phyloP scores from a whole-genome alignment of 768 basidiomycete genomes.

The Calocera cornea region DNA sequence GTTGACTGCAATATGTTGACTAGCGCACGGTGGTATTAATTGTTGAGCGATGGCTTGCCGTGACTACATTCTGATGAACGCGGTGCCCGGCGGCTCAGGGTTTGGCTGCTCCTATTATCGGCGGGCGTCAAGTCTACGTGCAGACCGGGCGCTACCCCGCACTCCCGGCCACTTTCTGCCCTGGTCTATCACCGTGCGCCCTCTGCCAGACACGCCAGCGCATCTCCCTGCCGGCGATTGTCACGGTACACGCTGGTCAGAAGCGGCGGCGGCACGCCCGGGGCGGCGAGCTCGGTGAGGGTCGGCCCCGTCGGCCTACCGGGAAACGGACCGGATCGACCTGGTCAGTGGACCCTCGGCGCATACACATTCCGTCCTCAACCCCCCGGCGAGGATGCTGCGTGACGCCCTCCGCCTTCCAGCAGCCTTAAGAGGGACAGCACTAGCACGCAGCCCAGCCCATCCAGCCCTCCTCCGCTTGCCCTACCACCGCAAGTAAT shows the following conservation, averaged over 20 bases:
- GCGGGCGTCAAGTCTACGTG: no score
- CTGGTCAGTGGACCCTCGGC: not conserved
- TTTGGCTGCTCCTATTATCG: not conserved
- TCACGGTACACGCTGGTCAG: no score
- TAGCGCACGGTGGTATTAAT: not conserved
- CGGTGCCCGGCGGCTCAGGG: not conserved
- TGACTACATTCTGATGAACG: not conserved
- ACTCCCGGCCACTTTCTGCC: not conserved
- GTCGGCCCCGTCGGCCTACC: not conserved
- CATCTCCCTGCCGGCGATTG: no score
- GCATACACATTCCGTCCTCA: not conserved
- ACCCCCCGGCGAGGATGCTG: no score
- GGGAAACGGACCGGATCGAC: not conserved
- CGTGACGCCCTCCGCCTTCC: not conserved
- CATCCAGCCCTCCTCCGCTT: not conserved
- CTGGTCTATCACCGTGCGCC: not conserved
- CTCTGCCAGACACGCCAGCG: no score
- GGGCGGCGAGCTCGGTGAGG: no score
- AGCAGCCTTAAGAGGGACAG: not conserved
- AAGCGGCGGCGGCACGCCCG: no score
- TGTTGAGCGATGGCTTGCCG: not conserved
- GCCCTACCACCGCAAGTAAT: not conserved
- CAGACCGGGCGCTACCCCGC: not conserved
- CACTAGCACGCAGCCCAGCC: not conserved
- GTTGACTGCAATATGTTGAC: no score